Evolutionary conservation across 495 filamentous ascomycete species (phyloP).

Genomic region (Staphylotrichum longicolle): DNA sequence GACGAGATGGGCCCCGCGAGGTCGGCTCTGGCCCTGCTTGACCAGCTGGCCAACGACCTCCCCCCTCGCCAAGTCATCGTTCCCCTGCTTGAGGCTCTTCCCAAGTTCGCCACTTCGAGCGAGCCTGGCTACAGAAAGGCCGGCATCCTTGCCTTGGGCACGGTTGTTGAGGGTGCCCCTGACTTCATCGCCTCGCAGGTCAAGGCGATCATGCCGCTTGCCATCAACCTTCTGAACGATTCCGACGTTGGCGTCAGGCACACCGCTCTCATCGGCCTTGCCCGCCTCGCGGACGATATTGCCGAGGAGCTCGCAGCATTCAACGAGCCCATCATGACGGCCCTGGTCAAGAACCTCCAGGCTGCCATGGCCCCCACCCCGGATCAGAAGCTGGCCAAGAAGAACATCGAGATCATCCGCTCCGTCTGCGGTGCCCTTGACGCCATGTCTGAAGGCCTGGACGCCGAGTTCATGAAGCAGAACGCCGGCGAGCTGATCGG

Average conservation of each 20-base stretch:
- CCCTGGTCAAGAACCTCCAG: slow-evolving; percentile 83
- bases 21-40: slow-evolving; percentile 82
- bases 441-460: slow-evolving; percentile 85
- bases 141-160: slow-evolving; percentile 86
- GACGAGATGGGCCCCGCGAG: slow-evolving; percentile 87
- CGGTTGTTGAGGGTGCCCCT: slow-evolving; percentile 93
- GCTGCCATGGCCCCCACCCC: slow-evolving; percentile 56
- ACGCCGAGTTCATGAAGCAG: slow-evolving; percentile 70
- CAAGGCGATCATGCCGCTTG: slow-evolving; percentile 76
- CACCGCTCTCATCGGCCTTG: slow-evolving; percentile 79
- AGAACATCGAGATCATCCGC: slow-evolving; percentile 79
- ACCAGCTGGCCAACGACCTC: slow-evolving; percentile 80
- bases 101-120: slow-evolving; percentile 68
- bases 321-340: slow-evolving; percentile 77
- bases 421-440: slow-evolving; percentile 89
- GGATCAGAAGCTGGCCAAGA: slow-evolving; percentile 57
- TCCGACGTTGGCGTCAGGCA: slow-evolving; percentile 76
- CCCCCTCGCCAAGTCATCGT: slow-evolving; percentile 95
- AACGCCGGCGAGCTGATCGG: slow-evolving; percentile 82
- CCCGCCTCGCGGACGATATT: slow-evolving; percentile 87
- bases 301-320: slow-evolving; percentile 81
- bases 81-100: slow-evolving; percentile 80
- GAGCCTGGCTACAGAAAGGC: slow-evolving; percentile 81
- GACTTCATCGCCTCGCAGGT: slow-evolving; percentile 93
- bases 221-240: slow-evolving; percentile 82